A percentile compares a stretch with the other conserved stretches of the same genome.
These are phyloP conservation scores for Puya raimondii DNA, from an alignment of 176 grass and related monocot species.

Conservation along the genomic window DNA sequence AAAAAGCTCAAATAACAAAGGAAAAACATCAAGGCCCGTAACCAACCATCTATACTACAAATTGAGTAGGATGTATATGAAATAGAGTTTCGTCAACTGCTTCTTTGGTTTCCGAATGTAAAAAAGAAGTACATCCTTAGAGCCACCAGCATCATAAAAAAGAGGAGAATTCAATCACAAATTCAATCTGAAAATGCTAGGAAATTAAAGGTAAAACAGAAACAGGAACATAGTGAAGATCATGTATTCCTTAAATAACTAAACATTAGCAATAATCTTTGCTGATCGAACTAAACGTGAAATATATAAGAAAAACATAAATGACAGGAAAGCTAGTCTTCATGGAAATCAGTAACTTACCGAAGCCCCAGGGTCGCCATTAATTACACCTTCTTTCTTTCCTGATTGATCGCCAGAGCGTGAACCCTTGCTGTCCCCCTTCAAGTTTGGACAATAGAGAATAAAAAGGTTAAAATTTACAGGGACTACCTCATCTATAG, in stretches of 20 bases:
- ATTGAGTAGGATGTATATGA: background rate
- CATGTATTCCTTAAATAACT: background rate
- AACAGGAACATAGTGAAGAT: background rate
- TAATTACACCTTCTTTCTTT: conserved; percentile 43
- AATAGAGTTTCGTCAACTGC: background rate
- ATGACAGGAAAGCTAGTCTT: background rate
- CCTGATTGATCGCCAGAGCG: conserved; percentile 41
- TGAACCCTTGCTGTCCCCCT: conserved; percentile 59
- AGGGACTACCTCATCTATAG: too few species aligned
- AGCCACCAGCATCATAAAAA: too few species aligned
- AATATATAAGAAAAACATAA: background rate
- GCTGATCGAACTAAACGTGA: background rate
- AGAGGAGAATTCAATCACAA: background rate
- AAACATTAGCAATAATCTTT: background rate
- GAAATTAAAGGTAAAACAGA: background rate
- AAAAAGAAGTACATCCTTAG: background rate
- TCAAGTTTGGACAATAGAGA: conserved; percentile 7
- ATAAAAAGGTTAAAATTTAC: background rate
- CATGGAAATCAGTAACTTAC: conserved; percentile 27
- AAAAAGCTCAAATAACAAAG: background rate
- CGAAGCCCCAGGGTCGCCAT: conserved; percentile 32
- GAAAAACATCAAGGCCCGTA: background rate
- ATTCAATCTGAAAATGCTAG: background rate
- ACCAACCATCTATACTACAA: background rate
- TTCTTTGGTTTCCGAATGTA: background rate